Evolutionary conservation across 2,329 filamentous ascomycete genomes (phyloP).

Genomic region (Pseudogymnoascus sp.): DNA sequence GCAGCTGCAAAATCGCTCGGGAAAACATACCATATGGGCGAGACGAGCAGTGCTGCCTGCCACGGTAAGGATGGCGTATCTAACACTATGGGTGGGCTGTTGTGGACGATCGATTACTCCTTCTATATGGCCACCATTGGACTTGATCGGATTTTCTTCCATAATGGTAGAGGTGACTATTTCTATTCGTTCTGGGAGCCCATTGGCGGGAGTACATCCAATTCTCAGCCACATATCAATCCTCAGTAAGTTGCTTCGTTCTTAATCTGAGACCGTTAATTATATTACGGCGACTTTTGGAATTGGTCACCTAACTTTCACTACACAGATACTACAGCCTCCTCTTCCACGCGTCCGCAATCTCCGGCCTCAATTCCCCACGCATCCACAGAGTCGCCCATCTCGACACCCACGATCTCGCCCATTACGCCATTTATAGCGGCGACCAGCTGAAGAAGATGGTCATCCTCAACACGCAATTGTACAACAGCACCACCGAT

Average conservation of each 20-base stretch:
- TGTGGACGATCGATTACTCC: constrained; percentile 24
- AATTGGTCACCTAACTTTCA: background rate
- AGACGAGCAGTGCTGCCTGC: constrained; percentile 27
- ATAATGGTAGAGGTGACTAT: constrained; percentile 9
- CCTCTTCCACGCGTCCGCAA: background rate
- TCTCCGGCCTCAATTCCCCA: background rate
- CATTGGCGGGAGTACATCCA: background rate
- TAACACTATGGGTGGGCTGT: constrained; percentile 22
- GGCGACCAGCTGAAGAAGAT: background rate
- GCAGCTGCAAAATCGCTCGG: background rate
- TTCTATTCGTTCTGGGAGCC: constrained; percentile 19
- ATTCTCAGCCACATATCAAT: background rate
- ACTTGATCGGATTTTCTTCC: constrained; percentile 20
- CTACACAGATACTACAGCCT: background rate
- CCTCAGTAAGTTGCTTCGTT: background rate
- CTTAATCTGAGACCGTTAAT: background rate
- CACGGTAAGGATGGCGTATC: constrained; percentile 21
- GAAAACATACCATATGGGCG: constrained; percentile 21
- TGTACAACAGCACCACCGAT: background rate
- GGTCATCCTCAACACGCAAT: background rate
- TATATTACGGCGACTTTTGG: background rate
- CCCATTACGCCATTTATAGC: background rate
- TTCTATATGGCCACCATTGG: constrained; percentile 21
- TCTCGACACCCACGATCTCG: background rate
- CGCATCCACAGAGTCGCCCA: background rate